phyloP scores from a whole-genome alignment of 345 rosid species.

The Lepidium didymum region DNA sequence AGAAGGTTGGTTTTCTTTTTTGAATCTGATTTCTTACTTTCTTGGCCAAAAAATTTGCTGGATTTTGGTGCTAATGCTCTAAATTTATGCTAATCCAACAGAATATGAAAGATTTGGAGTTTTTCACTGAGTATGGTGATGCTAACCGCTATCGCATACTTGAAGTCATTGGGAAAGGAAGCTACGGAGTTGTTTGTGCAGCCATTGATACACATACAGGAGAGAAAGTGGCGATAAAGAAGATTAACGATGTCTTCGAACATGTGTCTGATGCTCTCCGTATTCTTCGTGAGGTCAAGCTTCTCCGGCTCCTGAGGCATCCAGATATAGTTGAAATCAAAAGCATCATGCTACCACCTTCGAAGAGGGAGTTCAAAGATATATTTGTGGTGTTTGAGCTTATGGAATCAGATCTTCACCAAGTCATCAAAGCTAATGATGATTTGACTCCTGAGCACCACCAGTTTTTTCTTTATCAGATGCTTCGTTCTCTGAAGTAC shows the following conservation, averaged over 20 bases:
- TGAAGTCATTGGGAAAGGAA: conserved; percentile 92
- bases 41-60: neutral
- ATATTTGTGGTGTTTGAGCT: conserved; percentile 96
- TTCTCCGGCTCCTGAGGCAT: conserved; percentile 79
- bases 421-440: conserved; percentile 96
- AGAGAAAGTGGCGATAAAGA: conserved; percentile 89
- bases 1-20: conserved; percentile 27
- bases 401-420: conserved; percentile 99
- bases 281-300: conserved; percentile 86
- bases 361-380: conserved; percentile 89
- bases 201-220: conserved; percentile 93
- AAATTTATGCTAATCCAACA: conserved; percentile 17
- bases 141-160: conserved; percentile 82
- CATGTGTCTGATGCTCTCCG: conserved; percentile 87
- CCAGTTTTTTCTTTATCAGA: conserved; percentile 95
- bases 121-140: conserved; percentile 96
- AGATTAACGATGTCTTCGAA: conserved; percentile 84
- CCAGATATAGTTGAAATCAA: conserved; percentile 96
- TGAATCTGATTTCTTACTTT: neutral
- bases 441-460: conserved; percentile 96
- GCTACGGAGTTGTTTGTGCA: conserved; percentile 98
- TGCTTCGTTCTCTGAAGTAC: conserved; percentile 93
- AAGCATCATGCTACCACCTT: conserved; percentile 90
- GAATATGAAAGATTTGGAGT: conserved; percentile 72
- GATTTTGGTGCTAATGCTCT: neutral